Evolutionary conservation across 768 basidiomycete species (phyloP), one percentile per base, ranked within the genome.

Genomic region (Termitomyces sp.): DNA sequence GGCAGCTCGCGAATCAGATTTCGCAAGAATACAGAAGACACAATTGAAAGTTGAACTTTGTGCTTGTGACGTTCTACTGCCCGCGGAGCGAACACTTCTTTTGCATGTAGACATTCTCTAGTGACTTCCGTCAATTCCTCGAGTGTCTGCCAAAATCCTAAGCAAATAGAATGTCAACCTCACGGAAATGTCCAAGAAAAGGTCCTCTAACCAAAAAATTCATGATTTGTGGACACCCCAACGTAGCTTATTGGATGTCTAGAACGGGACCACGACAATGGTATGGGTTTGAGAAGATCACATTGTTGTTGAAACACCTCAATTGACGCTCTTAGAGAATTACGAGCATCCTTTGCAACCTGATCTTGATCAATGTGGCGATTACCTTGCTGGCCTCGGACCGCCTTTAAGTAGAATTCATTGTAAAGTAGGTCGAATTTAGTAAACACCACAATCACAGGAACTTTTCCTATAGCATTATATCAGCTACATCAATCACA

Each of bases 391-490:
- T 35, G 14, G 14, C 47, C 32, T 35, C 35, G 47, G 23, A 28
- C 45, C 27, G 45, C 45, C 25, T 27, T 40, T 8, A 11, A 8
- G 30, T 46, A 21, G 37, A 12, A 39, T 17, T 55, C 25, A 12
- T 55, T 55, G 35, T 19, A 55, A 8, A 55, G 54, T 12, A 55
- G 45, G 23, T 55, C 54, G 17, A 43, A 47, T 17, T 54, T 54
- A 8, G 53, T 54, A 9, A 54, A 54, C 11, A 44, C 53, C 7
- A 54, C 21, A 12, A 54, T 39, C 10, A 55, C 54, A 55, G 54
- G 54, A 16, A 55, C 39, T 1, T 55, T 47, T 21, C 27, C 54
- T 55, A n/a, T 4, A 8, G 28, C 10, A 34, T 34, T 16, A 47
- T 41, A 45, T 46, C 34, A 39, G 27, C 16, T 6, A 21, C 12